Percentiles rank a stretch among this genome's conserved stretches.
These are phyloP conservation scores for Cytospora chrysosperma DNA, from an alignment of 2,329 filamentous ascomycete species.

Conservation along the genomic window DNA sequence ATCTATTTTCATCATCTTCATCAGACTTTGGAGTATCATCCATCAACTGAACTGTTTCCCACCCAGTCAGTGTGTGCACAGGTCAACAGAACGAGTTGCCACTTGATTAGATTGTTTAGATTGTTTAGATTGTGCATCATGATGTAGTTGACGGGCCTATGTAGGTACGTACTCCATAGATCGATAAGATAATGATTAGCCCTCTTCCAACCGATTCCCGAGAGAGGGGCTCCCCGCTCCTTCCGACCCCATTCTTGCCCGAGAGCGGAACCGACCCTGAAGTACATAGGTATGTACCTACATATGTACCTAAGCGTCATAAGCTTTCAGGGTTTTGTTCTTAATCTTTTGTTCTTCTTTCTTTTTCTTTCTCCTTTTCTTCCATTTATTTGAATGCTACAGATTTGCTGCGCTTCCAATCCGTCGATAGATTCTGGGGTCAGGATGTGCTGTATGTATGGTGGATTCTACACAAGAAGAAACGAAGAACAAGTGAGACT, in stretches of 20 bases:
- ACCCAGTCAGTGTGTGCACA: neutral
- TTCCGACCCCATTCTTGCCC: neutral
- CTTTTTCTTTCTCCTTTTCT: too few relatives aligned
- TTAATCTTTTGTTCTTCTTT: neutral
- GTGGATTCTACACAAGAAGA: too few relatives aligned
- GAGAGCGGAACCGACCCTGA: too few relatives aligned
- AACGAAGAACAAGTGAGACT: neutral
- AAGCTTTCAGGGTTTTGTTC: neutral
- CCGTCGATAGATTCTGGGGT: neutral
- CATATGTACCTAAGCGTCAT: neutral
- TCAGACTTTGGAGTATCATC: neutral
- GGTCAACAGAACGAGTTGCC: neutral
- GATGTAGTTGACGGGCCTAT: neutral
- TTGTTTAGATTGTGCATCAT: neutral
- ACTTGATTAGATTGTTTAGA: too few relatives aligned
- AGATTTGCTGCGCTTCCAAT: neutral
- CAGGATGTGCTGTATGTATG: neutral
- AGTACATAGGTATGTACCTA: too few relatives aligned
- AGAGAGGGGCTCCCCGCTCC: neutral
- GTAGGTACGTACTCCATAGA: neutral
- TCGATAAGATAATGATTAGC: neutral
- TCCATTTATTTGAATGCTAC: too few relatives aligned
- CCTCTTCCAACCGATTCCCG: neutral
- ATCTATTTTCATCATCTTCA: neutral
- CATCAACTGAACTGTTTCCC: neutral